A percentile compares a stretch with the other conserved stretches of the same genome.
Conservation (phyloP, 768 basidiomycete species). For the Phanerodontia chrysosporium region DNA sequence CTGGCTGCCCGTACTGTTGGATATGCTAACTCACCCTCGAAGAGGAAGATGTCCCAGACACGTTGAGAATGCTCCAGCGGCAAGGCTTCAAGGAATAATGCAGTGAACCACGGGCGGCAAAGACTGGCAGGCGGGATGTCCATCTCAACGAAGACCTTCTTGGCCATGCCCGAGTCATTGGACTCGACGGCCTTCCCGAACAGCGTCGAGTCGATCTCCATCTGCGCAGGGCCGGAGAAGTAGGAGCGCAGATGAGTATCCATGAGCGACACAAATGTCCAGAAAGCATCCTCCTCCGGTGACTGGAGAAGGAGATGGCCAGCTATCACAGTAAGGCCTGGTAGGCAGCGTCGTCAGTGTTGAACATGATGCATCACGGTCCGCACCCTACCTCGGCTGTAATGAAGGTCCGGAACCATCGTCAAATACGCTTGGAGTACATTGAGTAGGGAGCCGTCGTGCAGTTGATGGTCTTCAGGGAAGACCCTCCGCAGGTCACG, state of each 20-base stretch:
- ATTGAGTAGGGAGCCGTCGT: conserved; percentile 50
- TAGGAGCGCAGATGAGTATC: conserved; percentile 77
- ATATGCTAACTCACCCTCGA: conserved; percentile 53
- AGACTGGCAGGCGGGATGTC: conserved; percentile 52
- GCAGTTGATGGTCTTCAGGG: conserved; percentile 53
- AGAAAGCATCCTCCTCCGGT: conserved; percentile 87
- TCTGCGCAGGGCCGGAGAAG: conserved; percentile 59
- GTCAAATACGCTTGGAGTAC: conserved; percentile 65
- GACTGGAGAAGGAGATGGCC: conserved; percentile 70
- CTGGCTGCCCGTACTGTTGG: neutral
- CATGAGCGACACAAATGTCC: conserved; percentile 88
- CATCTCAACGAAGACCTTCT: conserved; percentile 63
- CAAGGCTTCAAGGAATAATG: conserved; percentile 64
- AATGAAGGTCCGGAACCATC: conserved; percentile 83
- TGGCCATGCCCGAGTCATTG: conserved; percentile 55
- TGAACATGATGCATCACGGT: neutral
- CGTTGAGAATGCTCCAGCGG: conserved; percentile 64
- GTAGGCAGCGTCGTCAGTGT: conserved; percentile 49
- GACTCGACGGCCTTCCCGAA: conserved; percentile 67
- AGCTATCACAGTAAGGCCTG: conserved; percentile 69
- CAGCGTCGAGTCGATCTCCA: conserved; percentile 73
- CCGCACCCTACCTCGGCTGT: conserved; percentile 45
- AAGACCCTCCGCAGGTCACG: conserved; percentile 54
- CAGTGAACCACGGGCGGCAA: conserved; percentile 70
- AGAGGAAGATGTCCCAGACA: conserved; percentile 81